Conservation (phyloP, 2,329 filamentous ascomycete species). For the Penicillium sp. region DNA sequence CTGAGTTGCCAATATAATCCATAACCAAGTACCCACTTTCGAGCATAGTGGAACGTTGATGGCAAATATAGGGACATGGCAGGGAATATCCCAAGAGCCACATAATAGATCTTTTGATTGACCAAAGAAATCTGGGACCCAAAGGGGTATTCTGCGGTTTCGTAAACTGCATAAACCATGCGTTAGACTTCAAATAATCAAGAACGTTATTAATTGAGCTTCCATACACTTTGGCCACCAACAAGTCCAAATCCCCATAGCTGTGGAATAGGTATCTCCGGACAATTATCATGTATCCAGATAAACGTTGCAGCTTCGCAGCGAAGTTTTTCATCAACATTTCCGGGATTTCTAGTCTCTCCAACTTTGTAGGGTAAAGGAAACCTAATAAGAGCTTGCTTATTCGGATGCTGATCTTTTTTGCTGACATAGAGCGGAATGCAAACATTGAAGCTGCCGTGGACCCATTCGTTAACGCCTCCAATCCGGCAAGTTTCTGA, state of each 20-base stretch:
- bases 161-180: slow-evolving; percentile 12
- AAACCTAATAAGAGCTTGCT: slow-evolving; percentile 26
- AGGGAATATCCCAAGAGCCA: slow-evolving; percentile 24
- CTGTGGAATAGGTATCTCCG: slow-evolving; percentile 27
- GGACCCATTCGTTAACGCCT: slow-evolving; percentile 17
- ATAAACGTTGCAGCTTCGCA: slow-evolving; percentile 47
- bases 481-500: slow-evolving; percentile 28
- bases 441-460: slow-evolving; percentile 29
- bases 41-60: slow-evolving; percentile 15
- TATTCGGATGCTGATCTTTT: slow-evolving; percentile 15
- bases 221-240: slow-evolving; percentile 28
- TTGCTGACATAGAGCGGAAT: slow-evolving; percentile 23
- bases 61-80: slow-evolving; percentile 27
- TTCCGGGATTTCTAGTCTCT: slow-evolving; percentile 42
- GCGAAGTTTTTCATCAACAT: slow-evolving; percentile 46
- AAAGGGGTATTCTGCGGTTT: slow-evolving; percentile 16
- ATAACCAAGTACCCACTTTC: slow-evolving; percentile 34
- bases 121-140: slow-evolving; percentile 22
- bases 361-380: slow-evolving; percentile 37
- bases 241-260: slow-evolving; percentile 39
- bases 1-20: slow-evolving; percentile 27
- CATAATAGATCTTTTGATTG: slow-evolving; percentile 20
- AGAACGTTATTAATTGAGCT: neutral
- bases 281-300: slow-evolving; percentile 44
- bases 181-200: slow-evolving; percentile 1